Conservation (phyloP, 345 rosid species). For the Nasturtium officinale region DNA sequence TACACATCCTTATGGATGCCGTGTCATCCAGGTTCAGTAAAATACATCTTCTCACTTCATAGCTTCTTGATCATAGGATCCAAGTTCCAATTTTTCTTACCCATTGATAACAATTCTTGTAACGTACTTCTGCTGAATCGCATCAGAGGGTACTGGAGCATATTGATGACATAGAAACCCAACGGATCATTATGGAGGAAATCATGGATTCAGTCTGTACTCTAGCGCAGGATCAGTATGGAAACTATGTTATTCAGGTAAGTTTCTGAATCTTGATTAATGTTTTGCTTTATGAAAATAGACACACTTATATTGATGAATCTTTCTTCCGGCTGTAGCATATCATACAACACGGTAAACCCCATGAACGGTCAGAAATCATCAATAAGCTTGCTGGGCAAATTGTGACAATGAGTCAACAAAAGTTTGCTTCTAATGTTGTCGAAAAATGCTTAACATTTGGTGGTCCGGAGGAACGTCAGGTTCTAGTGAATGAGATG, state of each 20-base stretch:
- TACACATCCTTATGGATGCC: conserved; percentile 97
- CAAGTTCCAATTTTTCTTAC: conserved; percentile 2
- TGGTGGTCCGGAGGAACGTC: conserved; percentile 84
- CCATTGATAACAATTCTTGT: background rate
- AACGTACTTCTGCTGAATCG: conserved; percentile 13
- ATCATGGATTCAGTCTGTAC: conserved; percentile 75
- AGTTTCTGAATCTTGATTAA: conserved; percentile 12
- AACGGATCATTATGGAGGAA: conserved; percentile 79
- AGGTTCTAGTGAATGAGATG: conserved; percentile 83
- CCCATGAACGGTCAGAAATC: conserved; percentile 72
- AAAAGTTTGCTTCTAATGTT: conserved; percentile 97
- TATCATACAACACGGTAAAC: conserved; percentile 85
- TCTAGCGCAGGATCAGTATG: conserved; percentile 92
- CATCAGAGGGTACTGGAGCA: conserved; percentile 89
- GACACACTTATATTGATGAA: conserved; percentile 17
- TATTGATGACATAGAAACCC: conserved; percentile 66
- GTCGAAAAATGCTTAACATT: conserved; percentile 91
- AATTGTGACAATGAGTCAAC: conserved; percentile 95
- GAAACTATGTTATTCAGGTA: conserved; percentile 98
- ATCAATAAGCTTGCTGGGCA: conserved; percentile 86
- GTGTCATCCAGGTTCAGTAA: conserved; percentile 79
- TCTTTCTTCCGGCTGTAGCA: conserved; percentile 56
- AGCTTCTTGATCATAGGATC: conserved; percentile 19
- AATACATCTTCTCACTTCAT: conserved; percentile 3
- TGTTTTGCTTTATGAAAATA: conserved; percentile 9